A percentile compares a stretch with the other conserved stretches of the same genome.
Evolutionary conservation across 1,284 basidiomycete genomes (phyloP).

Genomic region (Phellopilus nigrolimitatus): DNA sequence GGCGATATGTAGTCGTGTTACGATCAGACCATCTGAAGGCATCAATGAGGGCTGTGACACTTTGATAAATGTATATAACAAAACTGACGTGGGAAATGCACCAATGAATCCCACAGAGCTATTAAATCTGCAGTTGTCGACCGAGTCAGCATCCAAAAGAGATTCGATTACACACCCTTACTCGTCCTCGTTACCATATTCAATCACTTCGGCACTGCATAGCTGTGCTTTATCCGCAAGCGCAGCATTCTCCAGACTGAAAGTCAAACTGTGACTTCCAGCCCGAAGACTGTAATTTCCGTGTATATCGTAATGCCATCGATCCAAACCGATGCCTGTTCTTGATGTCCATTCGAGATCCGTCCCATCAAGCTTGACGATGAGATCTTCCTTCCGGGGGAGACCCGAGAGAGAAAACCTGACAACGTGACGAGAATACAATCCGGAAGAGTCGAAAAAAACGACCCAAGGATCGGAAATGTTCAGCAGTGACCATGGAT

Average conservation of each 20-base stretch:
- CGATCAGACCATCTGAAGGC: constrained; percentile 47
- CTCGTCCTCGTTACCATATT: constrained; percentile 67
- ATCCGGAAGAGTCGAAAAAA: constrained; percentile 56
- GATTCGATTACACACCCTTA: constrained; percentile 32
- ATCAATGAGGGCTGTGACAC: not conserved
- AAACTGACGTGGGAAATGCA: constrained; percentile 65
- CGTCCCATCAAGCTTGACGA: constrained; percentile 55
- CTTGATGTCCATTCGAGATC: constrained; percentile 57
- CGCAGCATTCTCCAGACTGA: constrained; percentile 49
- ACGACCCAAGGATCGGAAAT: constrained; percentile 51
- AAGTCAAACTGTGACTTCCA: constrained; percentile 54
- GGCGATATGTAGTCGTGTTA: constrained; percentile 63
- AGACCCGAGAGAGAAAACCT: constrained; percentile 75
- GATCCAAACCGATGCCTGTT: constrained; percentile 53
- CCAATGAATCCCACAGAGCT: constrained; percentile 56
- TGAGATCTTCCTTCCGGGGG: constrained; percentile 51
- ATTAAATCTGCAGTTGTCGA: constrained; percentile 50
- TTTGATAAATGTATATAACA: constrained; percentile 1
- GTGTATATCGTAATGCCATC: constrained; percentile 69
- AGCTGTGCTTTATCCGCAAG: constrained; percentile 60
- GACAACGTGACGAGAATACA: constrained; percentile 59
- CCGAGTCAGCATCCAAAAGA: constrained; percentile 8
- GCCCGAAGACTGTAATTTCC: constrained; percentile 34
- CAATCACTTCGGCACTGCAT: constrained; percentile 72
- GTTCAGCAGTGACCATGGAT: constrained; percentile 72